These are phyloP conservation scores for Nicotiana noctiflora DNA, from an alignment of 257 asterid species.

Conservation along the genomic window DNA sequence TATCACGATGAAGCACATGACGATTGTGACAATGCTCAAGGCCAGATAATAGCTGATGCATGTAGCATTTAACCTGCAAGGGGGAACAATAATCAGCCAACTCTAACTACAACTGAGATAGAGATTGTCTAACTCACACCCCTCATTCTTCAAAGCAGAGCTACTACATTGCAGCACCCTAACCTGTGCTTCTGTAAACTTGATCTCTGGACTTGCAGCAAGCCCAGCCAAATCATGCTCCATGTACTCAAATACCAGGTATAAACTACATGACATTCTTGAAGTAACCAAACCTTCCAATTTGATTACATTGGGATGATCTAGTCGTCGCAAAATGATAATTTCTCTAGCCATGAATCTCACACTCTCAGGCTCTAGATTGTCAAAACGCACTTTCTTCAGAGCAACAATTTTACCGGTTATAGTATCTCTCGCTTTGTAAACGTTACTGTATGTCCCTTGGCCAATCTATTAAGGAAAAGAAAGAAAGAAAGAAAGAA, in stretches of 20 bases:
- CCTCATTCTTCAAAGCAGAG: not conserved
- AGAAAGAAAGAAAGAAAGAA: not conserved
- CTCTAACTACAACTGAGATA: constrained; percentile 1
- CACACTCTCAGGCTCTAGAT: constrained; percentile 91
- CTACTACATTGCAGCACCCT: constrained; percentile 4
- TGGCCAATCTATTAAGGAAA: constrained; percentile 69
- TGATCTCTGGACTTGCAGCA: constrained; percentile 80
- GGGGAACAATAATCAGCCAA: not conserved
- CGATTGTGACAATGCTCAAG: constrained; percentile 94
- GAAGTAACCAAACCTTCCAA: constrained; percentile 90
- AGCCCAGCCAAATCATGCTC: constrained; percentile 97
- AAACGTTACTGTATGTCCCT: constrained; percentile 95
- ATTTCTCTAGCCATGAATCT: constrained; percentile 98
- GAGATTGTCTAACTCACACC: not conserved
- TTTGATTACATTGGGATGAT: constrained; percentile 86
- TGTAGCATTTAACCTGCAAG: constrained; percentile 83
- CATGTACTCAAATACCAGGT: constrained; percentile 86
- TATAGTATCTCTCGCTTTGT: constrained; percentile 76
- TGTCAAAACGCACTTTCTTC: constrained; percentile 91
- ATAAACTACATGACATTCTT: constrained; percentile 15
- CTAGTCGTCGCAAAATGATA: constrained; percentile 74
- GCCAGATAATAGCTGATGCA: constrained; percentile 82
- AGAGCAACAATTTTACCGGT: constrained; percentile 83
- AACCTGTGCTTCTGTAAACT: constrained; percentile 95
- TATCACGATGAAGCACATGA: constrained; percentile 82